These are phyloP conservation scores for Exobasidium rhododendri DNA, from an alignment of 1,284 basidiomycete species.

Conservation along the genomic window DNA sequence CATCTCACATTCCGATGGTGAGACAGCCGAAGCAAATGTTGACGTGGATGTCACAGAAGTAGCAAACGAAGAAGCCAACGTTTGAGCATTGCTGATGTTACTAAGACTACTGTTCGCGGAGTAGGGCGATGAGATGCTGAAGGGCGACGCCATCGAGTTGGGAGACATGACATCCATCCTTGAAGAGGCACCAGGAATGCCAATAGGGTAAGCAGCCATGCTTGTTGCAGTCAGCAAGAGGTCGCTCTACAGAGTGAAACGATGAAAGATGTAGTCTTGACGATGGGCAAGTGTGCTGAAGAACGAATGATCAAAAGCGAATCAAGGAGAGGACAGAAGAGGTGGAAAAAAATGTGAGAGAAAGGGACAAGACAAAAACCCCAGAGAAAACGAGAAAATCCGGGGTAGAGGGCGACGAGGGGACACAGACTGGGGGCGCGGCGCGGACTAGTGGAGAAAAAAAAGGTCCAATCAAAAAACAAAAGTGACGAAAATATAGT, in stretches of 20 bases:
- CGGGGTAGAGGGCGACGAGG: too few relatives aligned
- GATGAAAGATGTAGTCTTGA: not conserved
- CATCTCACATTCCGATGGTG: not conserved
- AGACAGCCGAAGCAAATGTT: not conserved
- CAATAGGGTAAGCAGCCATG: not conserved
- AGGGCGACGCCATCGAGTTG: not conserved
- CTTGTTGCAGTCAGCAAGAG: too few relatives aligned
- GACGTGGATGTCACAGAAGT: not conserved
- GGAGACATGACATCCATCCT: not conserved
- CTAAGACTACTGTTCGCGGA: not conserved
- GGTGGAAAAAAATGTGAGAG: too few relatives aligned
- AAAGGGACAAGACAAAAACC: too few relatives aligned
- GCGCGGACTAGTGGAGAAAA: too few relatives aligned
- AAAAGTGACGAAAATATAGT: too few relatives aligned
- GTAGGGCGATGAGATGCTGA: slow-evolving; percentile 7
- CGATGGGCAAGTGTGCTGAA: not conserved
- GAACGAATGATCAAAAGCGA: too few relatives aligned
- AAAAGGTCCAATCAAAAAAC: too few relatives aligned
- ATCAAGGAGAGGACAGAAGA: too few relatives aligned
- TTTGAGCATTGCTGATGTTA: not conserved
- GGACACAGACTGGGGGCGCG: too few relatives aligned
- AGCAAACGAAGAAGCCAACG: slow-evolving; percentile 4
- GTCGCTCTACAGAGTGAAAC: not conserved
- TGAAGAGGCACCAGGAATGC: not conserved
- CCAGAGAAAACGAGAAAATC: too few relatives aligned